Conservation (phyloP, 371 early-diverging fungal species). For the Mortierella sp. region DNA sequence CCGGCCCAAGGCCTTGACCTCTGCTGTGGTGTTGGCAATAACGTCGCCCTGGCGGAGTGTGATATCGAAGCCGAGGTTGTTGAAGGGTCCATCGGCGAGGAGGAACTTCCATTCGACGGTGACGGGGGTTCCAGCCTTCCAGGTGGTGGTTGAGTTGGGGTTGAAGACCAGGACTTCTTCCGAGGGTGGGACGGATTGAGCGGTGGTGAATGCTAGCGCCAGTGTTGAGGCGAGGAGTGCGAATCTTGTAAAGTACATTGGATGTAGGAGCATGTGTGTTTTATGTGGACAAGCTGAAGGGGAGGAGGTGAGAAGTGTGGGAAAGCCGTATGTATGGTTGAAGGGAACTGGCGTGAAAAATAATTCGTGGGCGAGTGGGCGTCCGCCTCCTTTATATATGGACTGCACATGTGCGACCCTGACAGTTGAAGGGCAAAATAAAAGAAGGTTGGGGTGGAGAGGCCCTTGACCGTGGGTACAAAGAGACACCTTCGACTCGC, state of each 20-base stretch:
- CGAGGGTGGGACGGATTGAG: neutral
- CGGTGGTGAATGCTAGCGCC: neutral
- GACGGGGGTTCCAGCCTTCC: constrained; percentile 7
- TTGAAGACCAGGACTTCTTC: neutral
- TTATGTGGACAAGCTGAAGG: neutral
- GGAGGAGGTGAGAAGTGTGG: neutral
- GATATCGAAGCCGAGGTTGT: neutral
- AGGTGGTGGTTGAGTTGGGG: neutral
- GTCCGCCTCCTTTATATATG: neutral
- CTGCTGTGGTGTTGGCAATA: neutral
- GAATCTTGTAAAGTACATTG: neutral
- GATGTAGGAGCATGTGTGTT: neutral
- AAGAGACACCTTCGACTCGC: neutral
- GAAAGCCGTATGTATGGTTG: neutral
- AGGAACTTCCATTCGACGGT: constrained; percentile 10
- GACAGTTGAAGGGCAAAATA: neutral
- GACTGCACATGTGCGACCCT: neutral
- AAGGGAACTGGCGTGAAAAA: neutral
- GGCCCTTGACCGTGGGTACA: neutral
- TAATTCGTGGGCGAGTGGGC: neutral
- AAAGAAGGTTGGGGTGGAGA: neutral
- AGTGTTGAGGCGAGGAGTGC: neutral
- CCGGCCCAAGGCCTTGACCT: neutral
- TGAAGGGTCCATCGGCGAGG: constrained; percentile 6
- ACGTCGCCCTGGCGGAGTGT: neutral